A percentile compares a stretch with the other conserved stretches of the same genome.
Evolutionary conservation across 73 alveolate genomes (phyloP).

Genomic region (Durusdinium trenchii): DNA sequence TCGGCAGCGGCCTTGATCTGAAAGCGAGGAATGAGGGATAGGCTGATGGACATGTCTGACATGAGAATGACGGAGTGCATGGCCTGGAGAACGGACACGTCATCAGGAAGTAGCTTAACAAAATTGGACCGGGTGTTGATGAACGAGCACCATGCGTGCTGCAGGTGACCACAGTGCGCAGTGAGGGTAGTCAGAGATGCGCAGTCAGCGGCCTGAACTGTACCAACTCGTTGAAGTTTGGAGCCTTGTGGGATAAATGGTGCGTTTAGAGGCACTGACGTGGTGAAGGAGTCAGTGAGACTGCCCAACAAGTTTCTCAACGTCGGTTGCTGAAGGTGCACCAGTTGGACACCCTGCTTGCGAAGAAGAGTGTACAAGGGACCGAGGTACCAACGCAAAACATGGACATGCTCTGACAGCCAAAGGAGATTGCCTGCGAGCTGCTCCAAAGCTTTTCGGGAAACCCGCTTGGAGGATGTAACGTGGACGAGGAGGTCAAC

Average conservation of each 20-base stretch:
- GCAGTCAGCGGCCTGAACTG: neutral
- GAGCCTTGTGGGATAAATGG: neutral
- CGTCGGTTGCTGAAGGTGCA: neutral
- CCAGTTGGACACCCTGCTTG: neutral
- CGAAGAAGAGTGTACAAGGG: neutral
- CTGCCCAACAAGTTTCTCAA: no score
- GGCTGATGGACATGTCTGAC: neutral
- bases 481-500: neutral
- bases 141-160: neutral
- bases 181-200: neutral
- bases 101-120: neutral
- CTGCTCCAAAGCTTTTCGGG: neutral
- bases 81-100: neutral
- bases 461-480: neutral
- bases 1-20: neutral
- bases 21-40: neutral
- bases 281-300: neutral
- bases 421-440: neutral
- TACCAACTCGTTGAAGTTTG: neutral
- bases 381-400: neutral
- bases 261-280: neutral
- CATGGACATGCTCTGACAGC: neutral
- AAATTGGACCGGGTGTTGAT: neutral
- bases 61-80: neutral
- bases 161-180: neutral